Conservation (phyloP, 1,284 basidiomycete genomes). For the Anthracocystis panici-leucophaei region DNA sequence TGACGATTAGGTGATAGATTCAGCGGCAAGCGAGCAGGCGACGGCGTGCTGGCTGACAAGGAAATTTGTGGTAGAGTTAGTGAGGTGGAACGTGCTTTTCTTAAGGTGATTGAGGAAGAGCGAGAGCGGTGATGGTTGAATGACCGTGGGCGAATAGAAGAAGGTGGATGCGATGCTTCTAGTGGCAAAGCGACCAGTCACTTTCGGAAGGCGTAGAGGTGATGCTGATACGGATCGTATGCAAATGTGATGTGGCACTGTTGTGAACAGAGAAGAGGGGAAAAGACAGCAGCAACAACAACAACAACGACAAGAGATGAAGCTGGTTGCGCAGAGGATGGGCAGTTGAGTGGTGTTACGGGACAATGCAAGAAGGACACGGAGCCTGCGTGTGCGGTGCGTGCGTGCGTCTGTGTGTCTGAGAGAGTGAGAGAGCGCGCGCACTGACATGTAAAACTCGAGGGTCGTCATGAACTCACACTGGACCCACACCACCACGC, state of each 20-base stretch:
- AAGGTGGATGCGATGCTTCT: not conserved
- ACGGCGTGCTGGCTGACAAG: not conserved
- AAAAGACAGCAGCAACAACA: not conserved
- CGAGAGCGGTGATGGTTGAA: not conserved
- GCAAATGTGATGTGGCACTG: not conserved
- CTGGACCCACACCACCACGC: too few relatives aligned
- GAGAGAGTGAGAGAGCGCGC: too few relatives aligned
- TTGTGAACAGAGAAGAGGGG: not conserved
- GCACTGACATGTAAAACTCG: too few relatives aligned
- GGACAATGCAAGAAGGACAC: not conserved
- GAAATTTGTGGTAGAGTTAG: not conserved
- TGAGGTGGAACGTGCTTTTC: not conserved
- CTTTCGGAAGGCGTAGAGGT: not conserved
- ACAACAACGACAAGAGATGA: not conserved
- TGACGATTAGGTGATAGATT: not conserved
- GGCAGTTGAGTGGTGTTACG: not conserved
- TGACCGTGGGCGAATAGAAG: not conserved
- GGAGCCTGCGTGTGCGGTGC: conserved; percentile 8
- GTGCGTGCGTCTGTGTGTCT: conserved; percentile 15
- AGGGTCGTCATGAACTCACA: too few relatives aligned
- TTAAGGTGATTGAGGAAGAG: not conserved
- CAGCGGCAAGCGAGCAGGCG: not conserved
- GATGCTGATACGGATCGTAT: not conserved
- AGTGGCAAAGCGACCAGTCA: too few relatives aligned
- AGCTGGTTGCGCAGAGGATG: not conserved